Conservation (phyloP, 352 stramenopile species). For the Globisporangium viniferum region DNA sequence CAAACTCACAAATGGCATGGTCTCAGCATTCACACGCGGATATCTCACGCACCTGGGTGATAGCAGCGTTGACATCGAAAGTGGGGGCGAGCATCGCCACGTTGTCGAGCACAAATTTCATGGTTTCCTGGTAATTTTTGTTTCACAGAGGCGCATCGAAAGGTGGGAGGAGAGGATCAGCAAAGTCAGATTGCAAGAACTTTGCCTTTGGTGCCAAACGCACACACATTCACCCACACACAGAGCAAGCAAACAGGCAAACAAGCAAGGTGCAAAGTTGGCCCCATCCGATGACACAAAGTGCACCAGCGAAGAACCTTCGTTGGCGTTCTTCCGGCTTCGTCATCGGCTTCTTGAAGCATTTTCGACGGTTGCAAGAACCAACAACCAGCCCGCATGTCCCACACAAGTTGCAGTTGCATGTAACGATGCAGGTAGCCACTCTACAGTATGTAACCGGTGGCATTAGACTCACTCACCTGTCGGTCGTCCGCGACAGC, state of each 20-base stretch:
- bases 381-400: neutral
- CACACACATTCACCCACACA: neutral
- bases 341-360: neutral
- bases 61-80: constrained; percentile 10
- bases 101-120: constrained; percentile 15
- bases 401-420: neutral
- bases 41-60: neutral
- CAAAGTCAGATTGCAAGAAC: neutral
- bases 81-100: neutral
- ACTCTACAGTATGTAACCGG: neutral
- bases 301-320: neutral
- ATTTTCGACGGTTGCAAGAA: neutral
- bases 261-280: neutral
- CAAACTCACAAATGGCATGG: neutral
- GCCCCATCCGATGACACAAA: neutral
- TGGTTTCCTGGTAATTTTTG: constrained; percentile 7
- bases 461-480: constrained; percentile 17
- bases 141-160: neutral
- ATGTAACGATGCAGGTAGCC: neutral
- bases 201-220: neutral
- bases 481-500: constrained; percentile 17
- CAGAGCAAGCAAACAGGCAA: too few species aligned
- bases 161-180: neutral
- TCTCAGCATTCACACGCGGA: neutral
- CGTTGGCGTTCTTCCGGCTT: neutral